phyloP scores from a whole-genome alignment of 2,329 filamentous ascomycete genomes.

The Diaporthe citrichinensis region DNA sequence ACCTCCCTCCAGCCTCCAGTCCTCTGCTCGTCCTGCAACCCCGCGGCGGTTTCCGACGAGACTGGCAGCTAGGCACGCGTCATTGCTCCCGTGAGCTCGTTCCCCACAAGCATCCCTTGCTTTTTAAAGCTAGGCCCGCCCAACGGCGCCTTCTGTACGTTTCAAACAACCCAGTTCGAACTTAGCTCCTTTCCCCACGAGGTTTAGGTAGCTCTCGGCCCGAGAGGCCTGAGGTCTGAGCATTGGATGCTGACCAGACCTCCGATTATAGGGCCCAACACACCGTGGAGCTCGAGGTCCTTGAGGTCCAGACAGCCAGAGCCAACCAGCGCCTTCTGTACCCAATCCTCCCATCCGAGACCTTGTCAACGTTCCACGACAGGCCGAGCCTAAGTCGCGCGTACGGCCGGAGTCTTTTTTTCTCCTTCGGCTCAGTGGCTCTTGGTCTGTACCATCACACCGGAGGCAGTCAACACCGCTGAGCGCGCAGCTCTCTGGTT shows the following conservation, averaged over 20 bases:
- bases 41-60: not conserved
- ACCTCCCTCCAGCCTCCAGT: not conserved
- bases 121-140: slow-evolving; percentile 25
- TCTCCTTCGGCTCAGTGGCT: not conserved
- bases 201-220: slow-evolving; percentile 12
- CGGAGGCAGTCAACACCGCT: not conserved
- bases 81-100: slow-evolving; percentile 31
- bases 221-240: slow-evolving; percentile 5
- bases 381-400: slow-evolving; percentile 19
- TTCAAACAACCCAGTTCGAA: slow-evolving; percentile 35
- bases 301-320: slow-evolving; percentile 11
- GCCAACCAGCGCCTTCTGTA: slow-evolving; percentile 13
- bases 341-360: not conserved
- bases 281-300: slow-evolving; percentile 14
- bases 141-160: slow-evolving; percentile 40
- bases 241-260: slow-evolving; percentile 37
- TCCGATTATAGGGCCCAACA: slow-evolving; percentile 6
- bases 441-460: not conserved
- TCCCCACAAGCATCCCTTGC: slow-evolving; percentile 24
- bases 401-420: slow-evolving; percentile 28
- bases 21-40: not conserved
- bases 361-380: slow-evolving; percentile 28
- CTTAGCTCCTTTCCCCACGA: slow-evolving; percentile 29
- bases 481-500: slow-evolving; percentile 5
- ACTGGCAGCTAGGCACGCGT: slow-evolving; percentile 12